Percentiles rank a stretch among this genome's conserved stretches.
Evolutionary conservation across 371 early-diverging fungal genomes (phyloP).

Genomic region (Thermomucor indicae-seudaticae): DNA sequence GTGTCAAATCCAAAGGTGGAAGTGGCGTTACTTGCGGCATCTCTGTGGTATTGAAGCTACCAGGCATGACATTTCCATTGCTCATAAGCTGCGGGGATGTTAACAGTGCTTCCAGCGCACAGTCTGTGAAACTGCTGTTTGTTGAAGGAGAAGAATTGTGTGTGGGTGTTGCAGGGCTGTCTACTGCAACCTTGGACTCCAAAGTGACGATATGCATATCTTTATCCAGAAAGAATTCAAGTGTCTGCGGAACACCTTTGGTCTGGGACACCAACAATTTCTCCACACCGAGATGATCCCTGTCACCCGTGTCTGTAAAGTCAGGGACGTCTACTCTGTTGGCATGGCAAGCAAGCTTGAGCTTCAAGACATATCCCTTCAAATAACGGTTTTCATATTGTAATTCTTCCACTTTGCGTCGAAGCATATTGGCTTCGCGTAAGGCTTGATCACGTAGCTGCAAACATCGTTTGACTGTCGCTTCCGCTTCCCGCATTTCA

Average conservation of each 20-base stretch:
- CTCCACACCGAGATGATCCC: conserved; percentile 35
- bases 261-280: conserved; percentile 23
- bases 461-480: conserved; percentile 23
- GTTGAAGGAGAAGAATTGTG: neutral
- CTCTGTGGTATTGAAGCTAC: conserved; percentile 10
- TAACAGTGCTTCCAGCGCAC: neutral
- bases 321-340: conserved; percentile 32
- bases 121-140: neutral
- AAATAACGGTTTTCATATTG: conserved; percentile 31
- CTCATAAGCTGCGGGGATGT: neutral
- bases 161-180: neutral
- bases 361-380: conserved; percentile 23
- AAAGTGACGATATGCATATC: conserved; percentile 19
- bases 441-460: conserved; percentile 25
- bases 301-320: conserved; percentile 22
- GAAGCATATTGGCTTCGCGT: conserved; percentile 8
- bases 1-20: conserved; percentile 8
- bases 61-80: conserved; percentile 8
- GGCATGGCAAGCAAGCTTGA: conserved; percentile 32
- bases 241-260: conserved; percentile 29
- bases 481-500: conserved; percentile 39
- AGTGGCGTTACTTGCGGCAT: conserved; percentile 1
- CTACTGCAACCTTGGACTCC: conserved; percentile 1
- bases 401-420: conserved; percentile 19
- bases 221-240: conserved; percentile 37